Conservation (phyloP, 139 green algal species). For the Auxenochlorella protothecoides region DNA sequence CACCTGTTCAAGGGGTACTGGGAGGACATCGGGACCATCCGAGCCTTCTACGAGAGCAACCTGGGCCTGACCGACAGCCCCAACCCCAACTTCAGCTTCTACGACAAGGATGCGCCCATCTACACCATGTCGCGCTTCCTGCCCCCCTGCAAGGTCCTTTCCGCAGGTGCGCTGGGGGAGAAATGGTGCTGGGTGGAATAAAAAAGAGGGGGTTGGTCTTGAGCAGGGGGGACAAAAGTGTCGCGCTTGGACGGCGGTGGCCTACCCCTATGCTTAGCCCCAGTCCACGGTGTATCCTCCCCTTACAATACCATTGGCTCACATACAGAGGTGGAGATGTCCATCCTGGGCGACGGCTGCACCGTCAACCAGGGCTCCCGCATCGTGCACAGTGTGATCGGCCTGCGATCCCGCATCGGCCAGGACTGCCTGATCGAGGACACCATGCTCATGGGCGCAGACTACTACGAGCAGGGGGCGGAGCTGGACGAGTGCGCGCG, state of each 20-base stretch:
- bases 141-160: conserved; percentile 66
- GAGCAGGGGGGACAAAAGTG: too few relatives aligned
- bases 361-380: conserved; percentile 55
- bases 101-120: conserved; percentile 69
- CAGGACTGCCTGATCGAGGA: conserved; percentile 55
- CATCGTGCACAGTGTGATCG: conserved; percentile 83
- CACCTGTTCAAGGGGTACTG: conserved; percentile 63
- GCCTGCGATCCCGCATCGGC: conserved; percentile 78
- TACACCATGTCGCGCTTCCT: conserved; percentile 77
- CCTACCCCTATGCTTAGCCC: too few relatives aligned
- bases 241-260: too few relatives aligned
- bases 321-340: conserved; percentile 16
- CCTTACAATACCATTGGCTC: not conserved
- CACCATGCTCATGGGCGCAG: conserved; percentile 79
- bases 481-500: conserved; percentile 50
- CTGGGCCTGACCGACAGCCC: conserved; percentile 74
- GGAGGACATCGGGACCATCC: conserved; percentile 91
- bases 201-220: too few relatives aligned
- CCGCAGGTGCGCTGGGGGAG: conserved; percentile 33
- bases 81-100: conserved; percentile 76
- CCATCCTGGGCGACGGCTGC: conserved; percentile 73
- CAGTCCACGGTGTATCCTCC: too few relatives aligned
- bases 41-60: conserved; percentile 97
- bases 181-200: too few relatives aligned
- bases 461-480: conserved; percentile 91